Base-by-base conservation (phyloP, 2,329 filamentous ascomycete genomes). In the Fusarium subtropicale region DNA sequence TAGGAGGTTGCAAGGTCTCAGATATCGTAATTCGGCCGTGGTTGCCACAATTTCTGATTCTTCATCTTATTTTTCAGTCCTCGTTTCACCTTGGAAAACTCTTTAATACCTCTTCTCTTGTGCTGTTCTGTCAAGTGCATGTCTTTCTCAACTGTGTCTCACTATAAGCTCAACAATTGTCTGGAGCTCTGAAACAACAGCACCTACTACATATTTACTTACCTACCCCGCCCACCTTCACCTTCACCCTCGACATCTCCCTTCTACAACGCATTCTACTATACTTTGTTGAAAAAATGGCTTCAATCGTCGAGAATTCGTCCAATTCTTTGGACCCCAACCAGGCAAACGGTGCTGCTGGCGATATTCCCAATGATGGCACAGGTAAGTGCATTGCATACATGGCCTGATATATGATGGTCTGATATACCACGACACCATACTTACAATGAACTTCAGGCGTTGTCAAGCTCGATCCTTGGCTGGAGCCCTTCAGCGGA, bases 381-480 rank as follows among this genome's bases (percentile, higher is more conserved):
- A 93, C 91, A 64, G 91, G 91, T 93, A 79, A 70, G 82, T 76
- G 42, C 24, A 30, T 45, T n/a, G 6, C 28, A 24, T 26, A 18
- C 36, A 38, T 50, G 20, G 28, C 41, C 38, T 65, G 52, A 62
- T 62, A 71, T 71, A 58, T 71, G 47, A 64, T 66, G 59, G 64
- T 74, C 69, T 71, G 71, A 72, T 71, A 42, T 24, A 34, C 44
- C 38, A 57, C 53, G 42, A 41, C 54, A 61, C 64, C 55, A 45
- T 36, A 45, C 59, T 73, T 44, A 74, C 42, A 44, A 53, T 62
- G 57, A 24, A 77, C 24, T 52, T 15, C 45, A 97, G 96, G 95
- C 73, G 94, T 97, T 54, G 81, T 97, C 70, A 83, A 92, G 79
- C 86, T 98, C 62, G 96, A 99, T 78, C 93, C 94, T 46, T 98